Evolutionary conservation across 2,329 filamentous ascomycete species (phyloP).

Genomic region (Curvularia sp.): DNA sequence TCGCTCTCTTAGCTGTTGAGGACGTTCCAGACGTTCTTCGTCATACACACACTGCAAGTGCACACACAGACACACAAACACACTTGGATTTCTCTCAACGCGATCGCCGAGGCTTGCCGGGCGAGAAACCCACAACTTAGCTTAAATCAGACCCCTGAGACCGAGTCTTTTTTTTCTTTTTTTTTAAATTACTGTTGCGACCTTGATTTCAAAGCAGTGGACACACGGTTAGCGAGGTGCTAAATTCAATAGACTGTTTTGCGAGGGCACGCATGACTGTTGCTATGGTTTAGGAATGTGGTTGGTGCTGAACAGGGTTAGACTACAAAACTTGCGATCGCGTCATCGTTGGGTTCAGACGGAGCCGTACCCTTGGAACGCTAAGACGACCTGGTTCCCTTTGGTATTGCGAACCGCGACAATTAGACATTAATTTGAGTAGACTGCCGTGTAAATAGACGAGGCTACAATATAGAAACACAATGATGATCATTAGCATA

Average conservation of each 20-base stretch:
- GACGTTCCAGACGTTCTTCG: conserved; percentile 2
- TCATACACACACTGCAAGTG: conserved; percentile 1
- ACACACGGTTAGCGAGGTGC: background rate
- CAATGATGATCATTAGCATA: no score
- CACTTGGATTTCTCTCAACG: background rate
- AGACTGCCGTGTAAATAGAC: background rate
- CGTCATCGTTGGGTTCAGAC: conserved; percentile 10
- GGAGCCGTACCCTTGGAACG: background rate
- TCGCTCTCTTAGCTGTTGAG: background rate
- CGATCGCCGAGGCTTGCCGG: conserved; percentile 16
- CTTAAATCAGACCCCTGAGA: background rate
- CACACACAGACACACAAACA: background rate
- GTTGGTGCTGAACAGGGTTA: conserved; percentile 9
- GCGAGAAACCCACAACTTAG: background rate
- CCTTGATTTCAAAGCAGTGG: background rate
- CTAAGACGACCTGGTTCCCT: background rate
- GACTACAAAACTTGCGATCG: conserved; percentile 15
- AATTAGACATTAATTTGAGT: background rate
- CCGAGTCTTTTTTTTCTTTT: background rate
- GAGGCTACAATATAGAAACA: no score
- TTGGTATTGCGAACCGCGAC: background rate
- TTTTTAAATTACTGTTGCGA: background rate
- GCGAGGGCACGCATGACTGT: conserved; percentile 4
- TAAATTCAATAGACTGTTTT: background rate
- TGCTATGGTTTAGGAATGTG: background rate